Conservation (phyloP, 2,329 filamentous ascomycete genomes). For the Gnomoniopsis smithogilvyi region DNA sequence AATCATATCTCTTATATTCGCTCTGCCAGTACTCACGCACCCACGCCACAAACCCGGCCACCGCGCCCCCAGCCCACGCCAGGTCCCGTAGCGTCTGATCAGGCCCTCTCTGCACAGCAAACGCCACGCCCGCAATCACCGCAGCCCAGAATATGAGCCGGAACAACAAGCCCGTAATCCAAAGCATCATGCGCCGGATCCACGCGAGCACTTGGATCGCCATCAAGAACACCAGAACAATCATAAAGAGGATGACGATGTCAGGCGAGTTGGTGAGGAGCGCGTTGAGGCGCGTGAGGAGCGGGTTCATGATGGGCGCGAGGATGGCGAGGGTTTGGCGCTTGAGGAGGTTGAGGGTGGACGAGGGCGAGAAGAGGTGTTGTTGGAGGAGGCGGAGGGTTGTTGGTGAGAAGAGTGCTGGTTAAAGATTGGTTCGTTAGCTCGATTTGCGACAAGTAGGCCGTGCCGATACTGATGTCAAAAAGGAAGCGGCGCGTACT, state of each 20-base stretch:
- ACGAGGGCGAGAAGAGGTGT: constrained; percentile 44
- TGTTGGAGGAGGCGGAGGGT: constrained; percentile 46
- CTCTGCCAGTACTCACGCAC: constrained; percentile 55
- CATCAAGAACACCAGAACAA: constrained; percentile 54
- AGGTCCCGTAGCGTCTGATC: constrained; percentile 62
- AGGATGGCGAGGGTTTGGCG: constrained; percentile 32
- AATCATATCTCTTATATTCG: constrained; percentile 52
- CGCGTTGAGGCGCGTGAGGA: constrained; percentile 38
- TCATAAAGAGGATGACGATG: constrained; percentile 41
- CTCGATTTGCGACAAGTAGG: neutral
- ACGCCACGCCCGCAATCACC: constrained; percentile 50
- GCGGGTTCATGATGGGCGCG: constrained; percentile 39
- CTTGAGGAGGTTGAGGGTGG: constrained; percentile 40
- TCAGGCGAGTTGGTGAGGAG: constrained; percentile 38
- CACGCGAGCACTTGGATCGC: constrained; percentile 66
- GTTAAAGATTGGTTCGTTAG: neutral
- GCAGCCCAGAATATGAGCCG: constrained; percentile 62
- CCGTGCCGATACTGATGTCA: neutral
- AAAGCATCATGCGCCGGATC: constrained; percentile 69
- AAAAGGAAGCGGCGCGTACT: neutral
- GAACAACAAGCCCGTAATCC: constrained; percentile 68
- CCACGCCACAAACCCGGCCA: constrained; percentile 50
- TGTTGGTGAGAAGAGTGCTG: constrained; percentile 32
- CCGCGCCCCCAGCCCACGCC: constrained; percentile 37
- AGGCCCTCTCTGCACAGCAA: constrained; percentile 63